Evolutionary conservation across 2,329 filamentous ascomycete genomes (phyloP), one percentile per base, ranked within the genome.

Genomic region (Talaromyces sp.): DNA sequence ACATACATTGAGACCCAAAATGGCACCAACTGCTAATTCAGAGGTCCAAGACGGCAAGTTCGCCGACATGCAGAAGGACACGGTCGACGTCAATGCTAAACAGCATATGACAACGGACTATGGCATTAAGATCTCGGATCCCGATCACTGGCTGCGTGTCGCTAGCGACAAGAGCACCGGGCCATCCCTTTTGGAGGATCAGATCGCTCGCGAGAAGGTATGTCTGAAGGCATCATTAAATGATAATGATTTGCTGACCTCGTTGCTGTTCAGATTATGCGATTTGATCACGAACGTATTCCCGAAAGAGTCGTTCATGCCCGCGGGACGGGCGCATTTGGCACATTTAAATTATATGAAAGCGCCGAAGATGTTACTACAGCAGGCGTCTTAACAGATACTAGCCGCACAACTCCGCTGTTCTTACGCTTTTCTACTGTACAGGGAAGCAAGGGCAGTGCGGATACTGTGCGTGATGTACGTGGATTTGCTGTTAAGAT

Each of bases 391-490:
- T 72, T 90, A 41, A 90, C 83, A 1, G 87, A 90, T 56, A 89
- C 86, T 0, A 83, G 82, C 0, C 81, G 86, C 27, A 82, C 80
- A 30, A 91, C 88, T 2, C 73, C 74, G 0, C 76, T 89, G 1
- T 90, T 90, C 65, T 65, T 88, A 14, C 85, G 89, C 0, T 92
- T 94, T 70, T 93, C 89, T 0, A 93, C 90, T 0, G 89, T 90
- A 0, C 79, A 89, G 2, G 88, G 88, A 6, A 89, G 85, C 66
- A 81, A 86, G 30, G 90, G 89, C 11, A 89, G 86, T 47, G 87
- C 89, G 5, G 90, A 94, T 67, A 92, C 88, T 0, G 89, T 91
- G 1, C 83, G 90, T n/a, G 89, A 94, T 76, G 87, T 91, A 2
- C 84, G 89, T 33, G 89, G 90, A 1, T 94, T 93, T 58, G 88